These are phyloP conservation scores for Botryotinia narcissicola DNA, from an alignment of 2,329 filamentous ascomycete species.

Conservation along the genomic window DNA sequence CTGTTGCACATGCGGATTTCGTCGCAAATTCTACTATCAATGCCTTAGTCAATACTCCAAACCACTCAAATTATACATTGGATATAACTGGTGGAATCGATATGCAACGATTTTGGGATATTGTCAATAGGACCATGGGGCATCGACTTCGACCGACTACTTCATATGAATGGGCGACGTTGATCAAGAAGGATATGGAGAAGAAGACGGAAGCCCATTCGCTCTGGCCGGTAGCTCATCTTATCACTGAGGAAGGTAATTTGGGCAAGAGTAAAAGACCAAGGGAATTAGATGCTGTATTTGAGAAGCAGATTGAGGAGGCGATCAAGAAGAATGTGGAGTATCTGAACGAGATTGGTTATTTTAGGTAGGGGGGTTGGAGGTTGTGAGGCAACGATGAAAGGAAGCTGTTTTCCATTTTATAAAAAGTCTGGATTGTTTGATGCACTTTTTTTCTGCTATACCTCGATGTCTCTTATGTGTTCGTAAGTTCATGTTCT, in stretches of 20 bases:
- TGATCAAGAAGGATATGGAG: constrained; percentile 1
- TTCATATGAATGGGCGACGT: neutral
- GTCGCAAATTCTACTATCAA: constrained; percentile 8
- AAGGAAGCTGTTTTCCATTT: neutral
- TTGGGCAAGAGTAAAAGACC: constrained; percentile 4
- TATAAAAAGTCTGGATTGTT: neutral
- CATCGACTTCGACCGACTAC: neutral
- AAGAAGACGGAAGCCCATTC: constrained; percentile 1
- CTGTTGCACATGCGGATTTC: constrained; percentile 4
- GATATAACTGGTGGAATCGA: neutral
- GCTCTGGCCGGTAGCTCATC: constrained; percentile 12
- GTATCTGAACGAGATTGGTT: constrained; percentile 12
- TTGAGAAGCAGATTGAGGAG: neutral
- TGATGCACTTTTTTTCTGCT: neutral
- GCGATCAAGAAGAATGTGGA: constrained; percentile 15
- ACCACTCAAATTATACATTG: neutral
- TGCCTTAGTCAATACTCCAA: neutral
- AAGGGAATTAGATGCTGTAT: neutral
- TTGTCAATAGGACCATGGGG: neutral
- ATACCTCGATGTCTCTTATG: neutral
- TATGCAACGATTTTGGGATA: constrained; percentile 5
- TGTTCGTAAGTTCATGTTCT: neutral
- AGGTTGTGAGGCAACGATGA: neutral
- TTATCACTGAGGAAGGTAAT: constrained; percentile 2
- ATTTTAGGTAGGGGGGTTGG: neutral